phyloP scores from a whole-genome alignment of 176 grass and related monocot species.

The Hyparrhenia diplandra region DNA sequence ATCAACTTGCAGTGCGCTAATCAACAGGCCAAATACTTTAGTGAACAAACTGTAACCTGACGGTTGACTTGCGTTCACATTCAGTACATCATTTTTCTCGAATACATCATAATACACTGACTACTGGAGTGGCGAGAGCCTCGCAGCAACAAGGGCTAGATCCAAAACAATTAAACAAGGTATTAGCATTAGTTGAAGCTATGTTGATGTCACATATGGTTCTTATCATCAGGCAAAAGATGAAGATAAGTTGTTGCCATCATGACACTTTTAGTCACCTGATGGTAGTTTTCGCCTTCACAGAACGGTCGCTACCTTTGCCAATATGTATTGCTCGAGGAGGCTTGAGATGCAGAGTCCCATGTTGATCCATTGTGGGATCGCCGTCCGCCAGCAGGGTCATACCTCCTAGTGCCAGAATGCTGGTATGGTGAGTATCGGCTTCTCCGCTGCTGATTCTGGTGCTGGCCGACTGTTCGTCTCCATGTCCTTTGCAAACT shows the following conservation, averaged over 20 bases:
- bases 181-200: not conserved
- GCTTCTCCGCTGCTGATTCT: not conserved
- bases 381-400: not conserved
- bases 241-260: not conserved
- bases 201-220: not conserved
- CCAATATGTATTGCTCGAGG: too few relatives aligned
- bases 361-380: not conserved
- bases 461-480: not conserved
- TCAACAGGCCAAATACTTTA: not conserved
- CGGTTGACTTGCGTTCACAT: not conserved
- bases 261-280: not conserved
- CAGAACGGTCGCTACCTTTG: not conserved
- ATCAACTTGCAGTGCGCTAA: too few relatives aligned
- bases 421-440: not conserved
- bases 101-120: not conserved
- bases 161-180: not conserved
- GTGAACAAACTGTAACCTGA: not conserved
- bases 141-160: not conserved
- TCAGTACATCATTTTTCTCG: too few relatives aligned
- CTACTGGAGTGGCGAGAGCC: not conserved
- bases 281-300: not conserved
- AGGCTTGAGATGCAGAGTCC: not conserved
- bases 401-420: not conserved
- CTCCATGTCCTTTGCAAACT: not conserved
- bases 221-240: not conserved